A percentile compares a stretch with the other conserved stretches of the same genome.
These are phyloP conservation scores for Suillus decipiens DNA, from an alignment of 768 basidiomycete genomes.

Conservation along the genomic window DNA sequence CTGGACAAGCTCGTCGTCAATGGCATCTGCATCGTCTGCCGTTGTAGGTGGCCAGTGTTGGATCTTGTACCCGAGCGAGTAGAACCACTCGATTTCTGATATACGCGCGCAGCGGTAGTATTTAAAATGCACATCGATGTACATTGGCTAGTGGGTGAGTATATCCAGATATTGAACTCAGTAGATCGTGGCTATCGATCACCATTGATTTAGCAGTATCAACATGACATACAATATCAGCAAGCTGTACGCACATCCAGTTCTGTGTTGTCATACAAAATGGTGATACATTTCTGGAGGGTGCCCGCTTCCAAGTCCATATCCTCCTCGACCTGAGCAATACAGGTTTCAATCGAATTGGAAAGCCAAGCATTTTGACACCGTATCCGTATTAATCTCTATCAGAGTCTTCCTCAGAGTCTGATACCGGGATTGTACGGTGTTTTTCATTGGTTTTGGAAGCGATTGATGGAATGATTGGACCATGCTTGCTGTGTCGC, in stretches of 20 bases:
- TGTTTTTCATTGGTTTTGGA: neutral
- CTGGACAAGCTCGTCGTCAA: neutral
- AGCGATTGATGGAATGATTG: slow-evolving; percentile 8
- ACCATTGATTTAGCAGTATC: neutral
- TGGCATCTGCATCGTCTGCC: neutral
- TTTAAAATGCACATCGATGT: slow-evolving; percentile 21
- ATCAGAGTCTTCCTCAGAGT: neutral
- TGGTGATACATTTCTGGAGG: slow-evolving; percentile 3
- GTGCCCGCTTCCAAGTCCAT: neutral
- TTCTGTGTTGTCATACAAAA: neutral
- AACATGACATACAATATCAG: neutral
- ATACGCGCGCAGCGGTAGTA: slow-evolving; percentile 10
- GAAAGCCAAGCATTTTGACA: neutral
- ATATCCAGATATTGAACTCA: slow-evolving; percentile 9
- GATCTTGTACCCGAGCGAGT: slow-evolving; percentile 18
- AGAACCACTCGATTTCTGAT: slow-evolving; percentile 14
- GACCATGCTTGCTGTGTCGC: slow-evolving; percentile 5
- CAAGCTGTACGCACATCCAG: neutral
- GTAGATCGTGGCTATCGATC: slow-evolving; percentile 11
- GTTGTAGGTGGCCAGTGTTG: slow-evolving; percentile 5
- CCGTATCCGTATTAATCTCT: neutral
- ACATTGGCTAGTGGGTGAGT: slow-evolving; percentile 14
- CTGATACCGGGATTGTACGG: neutral
- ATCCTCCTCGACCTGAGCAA: neutral
- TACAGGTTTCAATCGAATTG: neutral